Percentiles rank a stretch among this genome's conserved stretches.
These are phyloP conservation scores for Arabidopsis hybrid DNA, from an alignment of 441 rosid genomes.

Conservation along the genomic window DNA sequence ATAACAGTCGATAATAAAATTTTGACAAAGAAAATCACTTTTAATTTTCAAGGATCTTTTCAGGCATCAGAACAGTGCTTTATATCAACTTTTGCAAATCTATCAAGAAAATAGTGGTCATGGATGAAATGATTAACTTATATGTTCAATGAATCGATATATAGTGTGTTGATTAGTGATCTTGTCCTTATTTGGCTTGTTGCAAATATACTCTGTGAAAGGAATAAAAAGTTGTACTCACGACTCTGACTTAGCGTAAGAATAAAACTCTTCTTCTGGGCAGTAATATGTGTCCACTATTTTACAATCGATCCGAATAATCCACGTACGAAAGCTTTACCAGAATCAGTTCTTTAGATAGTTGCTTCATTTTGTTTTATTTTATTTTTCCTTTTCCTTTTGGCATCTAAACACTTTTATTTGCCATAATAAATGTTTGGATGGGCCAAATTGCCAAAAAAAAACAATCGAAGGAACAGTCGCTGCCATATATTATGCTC, in stretches of 20 bases:
- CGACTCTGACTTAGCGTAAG: constrained; percentile 38
- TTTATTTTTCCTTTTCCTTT: background rate
- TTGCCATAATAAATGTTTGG: background rate
- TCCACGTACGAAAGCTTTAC: constrained; percentile 34
- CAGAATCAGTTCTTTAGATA: constrained; percentile 36
- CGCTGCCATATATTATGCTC: constrained; percentile 8
- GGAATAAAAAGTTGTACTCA: constrained; percentile 27
- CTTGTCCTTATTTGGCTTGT: constrained; percentile 38
- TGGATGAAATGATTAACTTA: constrained; percentile 15
- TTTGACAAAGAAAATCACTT: constrained; percentile 17
- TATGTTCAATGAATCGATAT: constrained; percentile 35
- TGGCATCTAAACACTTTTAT: too few relatives aligned
- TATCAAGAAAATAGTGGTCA: constrained; percentile 30
- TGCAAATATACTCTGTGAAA: constrained; percentile 21
- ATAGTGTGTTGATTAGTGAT: constrained; percentile 16
- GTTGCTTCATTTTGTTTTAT: constrained; percentile 25
- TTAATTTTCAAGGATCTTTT: constrained; percentile 14
- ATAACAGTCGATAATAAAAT: background rate
- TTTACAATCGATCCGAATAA: constrained; percentile 33
- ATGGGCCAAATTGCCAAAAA: constrained; percentile 5
- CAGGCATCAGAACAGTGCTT: constrained; percentile 19
- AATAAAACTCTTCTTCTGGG: constrained; percentile 28
- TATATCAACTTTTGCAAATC: constrained; percentile 27
- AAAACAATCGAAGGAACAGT: background rate
- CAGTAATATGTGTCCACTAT: constrained; percentile 15